Evolutionary conservation across 1,284 basidiomycete genomes (phyloP).

Genomic region (Mycena sp.): DNA sequence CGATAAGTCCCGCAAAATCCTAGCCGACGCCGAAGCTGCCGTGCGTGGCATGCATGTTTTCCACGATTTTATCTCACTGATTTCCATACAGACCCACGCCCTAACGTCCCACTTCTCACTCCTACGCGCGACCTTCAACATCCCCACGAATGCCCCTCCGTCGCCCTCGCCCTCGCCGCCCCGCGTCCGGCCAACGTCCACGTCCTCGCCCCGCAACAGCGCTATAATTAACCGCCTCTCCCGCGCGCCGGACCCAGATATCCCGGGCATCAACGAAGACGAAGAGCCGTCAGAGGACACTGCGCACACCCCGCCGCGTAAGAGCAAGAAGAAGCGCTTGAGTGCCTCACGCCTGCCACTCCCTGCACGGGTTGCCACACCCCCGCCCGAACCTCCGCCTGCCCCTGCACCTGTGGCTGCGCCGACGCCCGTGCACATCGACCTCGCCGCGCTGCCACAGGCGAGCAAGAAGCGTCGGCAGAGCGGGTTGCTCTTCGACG

Average conservation of each 20-base stretch:
- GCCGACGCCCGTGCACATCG: conserved; percentile 37
- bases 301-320: conserved; percentile 49
- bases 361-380: conserved; percentile 39
- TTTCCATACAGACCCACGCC: conserved; percentile 57
- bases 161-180: conserved; percentile 58
- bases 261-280: conserved; percentile 75
- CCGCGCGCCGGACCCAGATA: conserved; percentile 68
- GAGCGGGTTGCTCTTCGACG: conserved; percentile 63
- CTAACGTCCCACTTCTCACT: conserved; percentile 73
- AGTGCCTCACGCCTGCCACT: conserved; percentile 39
- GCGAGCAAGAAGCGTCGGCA: conserved; percentile 62
- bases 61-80: conserved; percentile 2
- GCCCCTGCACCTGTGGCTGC: conserved; percentile 10
- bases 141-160: conserved; percentile 47
- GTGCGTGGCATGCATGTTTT: conserved; percentile 52
- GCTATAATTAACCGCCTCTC: conserved; percentile 61
- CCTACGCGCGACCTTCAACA: conserved; percentile 68
- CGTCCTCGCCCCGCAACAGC: conserved; percentile 45
- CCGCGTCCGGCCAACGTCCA: conserved; percentile 46
- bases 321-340: conserved; percentile 36
- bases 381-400: conserved; percentile 40
- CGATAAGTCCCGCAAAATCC: conserved; percentile 74
- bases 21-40: conserved; percentile 76
- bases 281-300: conserved; percentile 65
- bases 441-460: conserved; percentile 41